phyloP scores from a whole-genome alignment of 148 eudicot genomes.

The Rhododendron kiyosumense region DNA sequence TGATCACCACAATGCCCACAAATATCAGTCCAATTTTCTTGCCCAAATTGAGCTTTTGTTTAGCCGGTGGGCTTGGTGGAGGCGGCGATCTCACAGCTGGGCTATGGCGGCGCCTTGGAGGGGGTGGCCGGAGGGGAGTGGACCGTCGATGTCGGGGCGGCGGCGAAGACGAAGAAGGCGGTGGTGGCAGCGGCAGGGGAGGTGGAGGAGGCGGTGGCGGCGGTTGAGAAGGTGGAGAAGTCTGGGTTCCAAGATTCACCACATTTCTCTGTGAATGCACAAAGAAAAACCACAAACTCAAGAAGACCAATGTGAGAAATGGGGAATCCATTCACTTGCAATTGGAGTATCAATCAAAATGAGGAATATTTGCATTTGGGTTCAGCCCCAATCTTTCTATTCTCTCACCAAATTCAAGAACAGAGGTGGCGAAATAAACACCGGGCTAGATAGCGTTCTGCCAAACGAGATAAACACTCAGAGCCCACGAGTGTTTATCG shows the following conservation, averaged over 20 bases:
- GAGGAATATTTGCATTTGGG: slow-evolving; percentile 20
- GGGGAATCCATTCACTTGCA: slow-evolving; percentile 33
- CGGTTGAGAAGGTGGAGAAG: slow-evolving; percentile 10
- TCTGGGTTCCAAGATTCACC: slow-evolving; percentile 2
- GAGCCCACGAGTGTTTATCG: no score
- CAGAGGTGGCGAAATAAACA: no score
- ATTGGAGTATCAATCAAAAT: background rate
- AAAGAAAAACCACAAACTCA: slow-evolving; percentile 15
- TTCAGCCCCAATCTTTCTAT: background rate
- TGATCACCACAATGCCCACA: slow-evolving; percentile 47
- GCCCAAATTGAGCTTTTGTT: slow-evolving; percentile 35
- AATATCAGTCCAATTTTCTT: slow-evolving; percentile 61
- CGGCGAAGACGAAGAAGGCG: slow-evolving; percentile 7
- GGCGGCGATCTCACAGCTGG: slow-evolving; percentile 5
- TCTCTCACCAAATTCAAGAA: background rate
- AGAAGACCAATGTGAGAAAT: slow-evolving; percentile 16
- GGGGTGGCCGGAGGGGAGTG: slow-evolving; percentile 10
- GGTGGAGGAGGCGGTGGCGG: slow-evolving; percentile 7
- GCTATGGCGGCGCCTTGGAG: slow-evolving; percentile 9
- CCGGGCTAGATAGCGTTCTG: no score
- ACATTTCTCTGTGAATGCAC: slow-evolving; percentile 25
- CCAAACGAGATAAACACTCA: no score
- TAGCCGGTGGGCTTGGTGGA: slow-evolving; percentile 1
- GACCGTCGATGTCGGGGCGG: slow-evolving; percentile 12
- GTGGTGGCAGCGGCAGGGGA: background rate